Percentiles rank a stretch among this genome's conserved stretches.
phyloP scores from a whole-genome alignment of 306 rosid genomes.

The Elaeagnus macrophylla region DNA sequence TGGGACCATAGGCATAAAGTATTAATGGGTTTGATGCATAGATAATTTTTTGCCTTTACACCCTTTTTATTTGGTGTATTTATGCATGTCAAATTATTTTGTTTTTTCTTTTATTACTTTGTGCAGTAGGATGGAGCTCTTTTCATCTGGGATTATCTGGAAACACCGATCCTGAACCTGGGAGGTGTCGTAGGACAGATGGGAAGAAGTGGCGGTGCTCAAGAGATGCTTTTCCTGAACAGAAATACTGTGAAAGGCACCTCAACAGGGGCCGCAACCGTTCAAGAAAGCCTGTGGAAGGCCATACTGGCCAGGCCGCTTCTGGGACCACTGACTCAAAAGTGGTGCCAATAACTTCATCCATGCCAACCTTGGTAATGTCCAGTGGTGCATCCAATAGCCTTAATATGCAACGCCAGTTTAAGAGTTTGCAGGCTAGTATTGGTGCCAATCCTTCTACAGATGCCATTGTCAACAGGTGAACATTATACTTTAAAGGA shows the following conservation, averaged over 20 bases:
- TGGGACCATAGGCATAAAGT: constrained; percentile 7
- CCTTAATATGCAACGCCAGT: constrained; percentile 19
- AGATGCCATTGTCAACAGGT: constrained; percentile 33
- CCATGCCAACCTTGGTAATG: constrained; percentile 18
- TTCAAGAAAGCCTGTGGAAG: constrained; percentile 74
- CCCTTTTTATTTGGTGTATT: constrained; percentile 11
- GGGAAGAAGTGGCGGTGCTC: constrained; percentile 66
- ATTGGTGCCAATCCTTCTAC: constrained; percentile 20
- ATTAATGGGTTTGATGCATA: constrained; percentile 16
- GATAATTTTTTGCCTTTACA: constrained; percentile 8
- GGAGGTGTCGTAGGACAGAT: constrained; percentile 56
- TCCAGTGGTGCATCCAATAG: constrained; percentile 23
- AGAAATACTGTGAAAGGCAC: constrained; percentile 54
- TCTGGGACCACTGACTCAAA: constrained; percentile 26
- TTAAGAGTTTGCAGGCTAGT: constrained; percentile 30
- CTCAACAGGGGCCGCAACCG: constrained; percentile 61
- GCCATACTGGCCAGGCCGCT: constrained; percentile 47
- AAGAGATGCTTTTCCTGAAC: constrained; percentile 49
- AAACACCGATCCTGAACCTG: constrained; percentile 46
- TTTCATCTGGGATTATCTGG: constrained; percentile 39
- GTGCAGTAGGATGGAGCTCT: constrained; percentile 40
- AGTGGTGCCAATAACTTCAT: constrained; percentile 19
- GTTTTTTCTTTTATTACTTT: background rate
- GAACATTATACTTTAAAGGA: background rate
- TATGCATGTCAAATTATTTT: background rate